Base-by-base conservation (phyloP, 495 filamentous ascomycete species). In the Lasiosphaeria hispida region DNA sequence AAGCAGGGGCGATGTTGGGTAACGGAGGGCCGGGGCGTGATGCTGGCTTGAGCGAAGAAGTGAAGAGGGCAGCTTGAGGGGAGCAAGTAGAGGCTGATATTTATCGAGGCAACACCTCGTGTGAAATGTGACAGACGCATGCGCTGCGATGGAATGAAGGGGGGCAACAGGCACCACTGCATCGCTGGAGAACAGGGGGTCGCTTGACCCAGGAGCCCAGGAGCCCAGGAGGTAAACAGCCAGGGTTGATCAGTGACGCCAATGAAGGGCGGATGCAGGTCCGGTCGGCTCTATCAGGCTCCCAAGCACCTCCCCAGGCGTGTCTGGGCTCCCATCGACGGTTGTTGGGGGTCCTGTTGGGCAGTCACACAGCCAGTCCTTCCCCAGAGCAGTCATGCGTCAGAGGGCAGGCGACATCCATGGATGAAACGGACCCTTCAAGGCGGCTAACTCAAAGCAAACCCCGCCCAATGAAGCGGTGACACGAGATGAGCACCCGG, bases 381-480 rank as follows among this genome's bases (percentile, higher is more conserved):
- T 57, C 43, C 56, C 53, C 30, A 60, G 43, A 53, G 39, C 50
- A 62, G 57, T 63, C 62, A 65, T 62, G 66, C 59, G 63, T 58
- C 60, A 57, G 49, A 60, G 58, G 58, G 43, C 57, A 58, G 59
- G 15, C 59, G 64, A 62, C 60, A 63, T n/a, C n/a, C n/a, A n/a
- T n/a, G n/a, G n/a, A n/a, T 71, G 68, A 71, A 71, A 71, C 68
- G 59, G 66, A 56, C 54, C 62, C 23, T 30, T 30, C 55, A 61
- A 58, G 63, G 68, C 61, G 61, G 63, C 57, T 60, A 53, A 37
- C 54, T 11, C 63, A 57, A 57, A 48, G 61, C 40, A 52, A 44
- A 56, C 30, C 45, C 57, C 57, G 57, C 59, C 63, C 66, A 69
- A 69, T 67, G 47, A 62, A 67, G 53, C 44, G 14, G 48, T 58